Conservation (phyloP, 176 grass and related monocot genomes). For the Aegilops speltoides region DNA sequence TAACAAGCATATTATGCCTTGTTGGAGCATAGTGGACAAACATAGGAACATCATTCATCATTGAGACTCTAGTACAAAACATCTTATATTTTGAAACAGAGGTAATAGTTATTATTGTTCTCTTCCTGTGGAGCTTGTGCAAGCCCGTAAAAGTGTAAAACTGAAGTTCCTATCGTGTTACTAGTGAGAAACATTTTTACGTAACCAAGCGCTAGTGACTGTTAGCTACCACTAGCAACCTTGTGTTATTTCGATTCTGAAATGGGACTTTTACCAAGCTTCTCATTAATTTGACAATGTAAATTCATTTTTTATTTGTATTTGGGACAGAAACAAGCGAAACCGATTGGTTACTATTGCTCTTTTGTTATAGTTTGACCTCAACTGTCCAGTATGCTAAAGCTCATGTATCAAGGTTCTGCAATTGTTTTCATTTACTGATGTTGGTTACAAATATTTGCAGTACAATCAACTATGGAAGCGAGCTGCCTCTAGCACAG, state of each 20-base stretch:
- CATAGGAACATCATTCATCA: neutral
- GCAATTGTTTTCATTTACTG: neutral
- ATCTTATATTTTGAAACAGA: no score
- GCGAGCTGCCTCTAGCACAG: constrained; percentile 90
- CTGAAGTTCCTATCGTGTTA: neutral
- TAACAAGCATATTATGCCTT: neutral
- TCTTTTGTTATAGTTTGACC: neutral
- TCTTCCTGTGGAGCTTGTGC: neutral
- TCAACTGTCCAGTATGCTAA: neutral
- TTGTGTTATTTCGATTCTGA: neutral
- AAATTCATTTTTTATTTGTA: neutral
- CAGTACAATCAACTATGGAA: constrained; percentile 99
- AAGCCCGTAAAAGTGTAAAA: neutral
- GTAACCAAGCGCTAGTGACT: neutral
- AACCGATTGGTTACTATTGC: neutral
- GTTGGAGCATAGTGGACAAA: neutral
- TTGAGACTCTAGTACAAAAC: neutral
- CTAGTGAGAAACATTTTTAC: neutral
- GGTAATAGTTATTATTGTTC: neutral
- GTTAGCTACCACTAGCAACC: neutral
- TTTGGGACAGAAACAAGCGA: neutral
- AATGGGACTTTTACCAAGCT: neutral
- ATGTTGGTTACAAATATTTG: constrained; percentile 15
- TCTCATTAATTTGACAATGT: neutral
- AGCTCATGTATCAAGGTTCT: neutral